Conservation (phyloP, 306 rosid species). For the Geum urbanum region DNA sequence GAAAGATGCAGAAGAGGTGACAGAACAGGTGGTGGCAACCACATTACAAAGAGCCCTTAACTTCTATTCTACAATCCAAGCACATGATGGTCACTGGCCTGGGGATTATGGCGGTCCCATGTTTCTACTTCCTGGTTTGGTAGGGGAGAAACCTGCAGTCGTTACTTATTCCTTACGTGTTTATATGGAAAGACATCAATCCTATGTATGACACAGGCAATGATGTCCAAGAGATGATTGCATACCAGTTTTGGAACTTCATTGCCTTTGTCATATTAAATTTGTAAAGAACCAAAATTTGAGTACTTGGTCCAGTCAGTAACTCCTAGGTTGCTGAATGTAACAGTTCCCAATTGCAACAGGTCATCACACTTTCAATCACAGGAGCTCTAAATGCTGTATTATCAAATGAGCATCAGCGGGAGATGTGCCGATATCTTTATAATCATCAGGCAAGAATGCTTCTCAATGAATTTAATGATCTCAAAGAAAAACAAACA, state of each 20-base stretch:
- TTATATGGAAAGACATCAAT: background rate
- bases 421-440: slow-evolving; percentile 33
- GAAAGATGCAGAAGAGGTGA: slow-evolving; percentile 31
- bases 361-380: slow-evolving; percentile 35
- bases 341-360: slow-evolving; percentile 13
- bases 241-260: slow-evolving; percentile 5
- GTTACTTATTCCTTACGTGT: too few species aligned
- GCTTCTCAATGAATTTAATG: background rate
- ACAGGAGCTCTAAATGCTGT: slow-evolving; percentile 39
- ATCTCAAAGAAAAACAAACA: background rate
- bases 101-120: slow-evolving; percentile 43
- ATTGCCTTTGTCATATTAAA: background rate
- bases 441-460: slow-evolving; percentile 41
- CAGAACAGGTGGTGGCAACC: slow-evolving; percentile 23
- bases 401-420: slow-evolving; percentile 28
- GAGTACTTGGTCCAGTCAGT: background rate
- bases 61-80: slow-evolving; percentile 41
- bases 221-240: background rate
- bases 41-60: slow-evolving; percentile 28
- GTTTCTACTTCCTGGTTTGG: slow-evolving; percentile 42
- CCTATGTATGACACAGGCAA: background rate
- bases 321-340: background rate
- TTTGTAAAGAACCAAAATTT: background rate
- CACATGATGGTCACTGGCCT: slow-evolving; percentile 38
- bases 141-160: slow-evolving; percentile 10